Base-by-base conservation (phyloP, 2,329 filamentous ascomycete genomes). In the Botrytis hyacinthi region DNA sequence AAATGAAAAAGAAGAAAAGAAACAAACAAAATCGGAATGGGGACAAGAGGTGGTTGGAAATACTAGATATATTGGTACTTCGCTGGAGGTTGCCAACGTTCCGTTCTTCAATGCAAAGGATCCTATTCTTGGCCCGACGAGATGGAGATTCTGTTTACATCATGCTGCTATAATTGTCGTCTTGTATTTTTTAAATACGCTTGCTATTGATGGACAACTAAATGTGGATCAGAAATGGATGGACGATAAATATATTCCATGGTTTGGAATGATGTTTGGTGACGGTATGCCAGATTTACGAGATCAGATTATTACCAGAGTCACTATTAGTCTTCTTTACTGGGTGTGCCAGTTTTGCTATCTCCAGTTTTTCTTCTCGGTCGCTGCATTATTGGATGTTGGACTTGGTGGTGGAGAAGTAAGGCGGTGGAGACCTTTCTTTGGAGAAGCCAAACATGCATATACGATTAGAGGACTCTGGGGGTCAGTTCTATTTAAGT, bases 321-420 rank as follows among this genome's bases (percentile, higher is more conserved):
- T 65, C 26, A 65, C 61, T 14, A 12, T 65, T 10, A 65, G 61
- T 32, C 16, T 65, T 18, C n/a, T 65, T 4, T 65, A 65, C 40
- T 32, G n/a, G 18, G 40, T 29, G 10, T 42, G 40, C 9, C 61
- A 65, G 9, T 44, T 46, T 29, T 32, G n/a, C 6, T 65, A 32
- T 65, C 61, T 65, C 32, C 61, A 65, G n/a, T 65, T 29, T 22
- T 65, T 65, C 40, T 65, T 44, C 40, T 65, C 61, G 1, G 29
- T 65, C 6, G 61, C 40, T 44, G 61, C 61, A 7, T 12, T 65
- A 6, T 29, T 65, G 6, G 61, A 65, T 46, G 61, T 65, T 32
- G 61, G 61, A 2, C 40, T 65, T 44, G 40, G 61, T 35, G 61
- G 40, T 14, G 62, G 62, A 3, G 62, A 65, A 35, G 62, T 46